Evolutionary conservation across 2,329 filamentous ascomycete genomes (phyloP).

Genomic region (Karstenula rhodostoma): DNA sequence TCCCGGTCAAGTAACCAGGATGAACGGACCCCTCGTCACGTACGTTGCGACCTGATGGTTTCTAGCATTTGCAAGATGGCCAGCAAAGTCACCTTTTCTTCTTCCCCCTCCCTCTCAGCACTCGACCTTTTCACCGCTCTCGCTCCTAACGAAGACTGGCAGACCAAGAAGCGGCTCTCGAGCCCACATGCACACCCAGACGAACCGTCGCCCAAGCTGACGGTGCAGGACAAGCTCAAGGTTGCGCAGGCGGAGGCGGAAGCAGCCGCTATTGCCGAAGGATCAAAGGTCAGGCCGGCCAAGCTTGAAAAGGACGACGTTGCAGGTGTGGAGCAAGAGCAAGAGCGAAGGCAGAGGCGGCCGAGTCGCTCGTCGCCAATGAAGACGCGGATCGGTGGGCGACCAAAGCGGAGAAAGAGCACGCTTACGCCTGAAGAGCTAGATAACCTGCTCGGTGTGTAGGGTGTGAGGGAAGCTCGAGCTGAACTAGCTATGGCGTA

Average conservation of each 20-base stretch:
- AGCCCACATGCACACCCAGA: conserved; percentile 49
- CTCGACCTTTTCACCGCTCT: conserved; percentile 18
- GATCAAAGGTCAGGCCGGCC: conserved; percentile 20
- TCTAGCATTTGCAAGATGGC: conserved; percentile 34
- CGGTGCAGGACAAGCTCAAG: conserved; percentile 57
- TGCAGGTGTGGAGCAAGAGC: conserved; percentile 31
- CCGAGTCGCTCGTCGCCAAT: conserved; percentile 38
- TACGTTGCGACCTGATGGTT: conserved; percentile 45
- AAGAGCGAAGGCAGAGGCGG: conserved; percentile 27
- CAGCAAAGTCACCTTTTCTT: conserved; percentile 40
- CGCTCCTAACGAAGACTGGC: conserved; percentile 40
- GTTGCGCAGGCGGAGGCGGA: conserved; percentile 55
- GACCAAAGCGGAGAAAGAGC: conserved; percentile 73
- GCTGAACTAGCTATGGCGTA: conserved; percentile 11
- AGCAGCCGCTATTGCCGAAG: conserved; percentile 47
- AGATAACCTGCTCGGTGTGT: conserved; percentile 55
- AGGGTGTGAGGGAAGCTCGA: conserved; percentile 31
- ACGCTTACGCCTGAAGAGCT: conserved; percentile 80
- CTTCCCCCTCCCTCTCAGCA: conserved; percentile 31
- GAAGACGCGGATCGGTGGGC: conserved; percentile 60
- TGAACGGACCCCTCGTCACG: conserved; percentile 43
- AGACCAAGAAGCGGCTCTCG: conserved; percentile 49
- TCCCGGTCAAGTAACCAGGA: conserved; percentile 34
- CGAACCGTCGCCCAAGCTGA: conserved; percentile 51
- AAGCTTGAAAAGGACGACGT: conserved; percentile 23